phyloP scores from a whole-genome alignment of 2,329 filamentous ascomycete genomes.

The Sporothrix sp. region DNA sequence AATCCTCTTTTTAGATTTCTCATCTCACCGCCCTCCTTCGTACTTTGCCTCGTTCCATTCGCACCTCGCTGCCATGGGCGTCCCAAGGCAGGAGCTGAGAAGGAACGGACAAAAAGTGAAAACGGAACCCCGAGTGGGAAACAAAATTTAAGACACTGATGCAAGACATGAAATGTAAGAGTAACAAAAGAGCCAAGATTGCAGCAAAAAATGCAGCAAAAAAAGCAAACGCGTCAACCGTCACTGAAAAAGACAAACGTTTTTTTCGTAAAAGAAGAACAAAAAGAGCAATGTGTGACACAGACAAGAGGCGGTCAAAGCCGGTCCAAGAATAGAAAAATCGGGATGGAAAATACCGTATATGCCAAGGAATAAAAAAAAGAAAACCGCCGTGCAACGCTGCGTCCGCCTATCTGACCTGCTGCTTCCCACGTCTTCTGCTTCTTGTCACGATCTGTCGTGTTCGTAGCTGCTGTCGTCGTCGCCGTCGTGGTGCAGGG shows the following conservation, averaged over 20 bases:
- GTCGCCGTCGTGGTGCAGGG: constrained; percentile 90
- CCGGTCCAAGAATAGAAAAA: background rate
- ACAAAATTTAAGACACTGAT: background rate
- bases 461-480: constrained; percentile 39
- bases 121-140: background rate
- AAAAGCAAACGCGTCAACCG: background rate
- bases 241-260: background rate
- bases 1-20: too few species aligned
- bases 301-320: background rate
- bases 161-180: background rate
- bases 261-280: background rate
- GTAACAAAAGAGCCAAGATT: background rate
- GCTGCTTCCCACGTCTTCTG: background rate
- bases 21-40: too few species aligned
- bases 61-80: too few species aligned
- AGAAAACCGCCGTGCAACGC: background rate
- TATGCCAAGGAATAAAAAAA: constrained; percentile 1
- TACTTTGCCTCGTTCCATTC: too few species aligned
- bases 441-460: constrained; percentile 10
- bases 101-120: background rate
- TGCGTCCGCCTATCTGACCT: background rate
- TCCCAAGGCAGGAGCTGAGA: background rate
- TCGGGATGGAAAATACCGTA: background rate
- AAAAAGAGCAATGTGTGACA: background rate
- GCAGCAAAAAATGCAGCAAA: background rate